Conservation (phyloP, 306 rosid genomes). For the Potentilla sterilis region DNA sequence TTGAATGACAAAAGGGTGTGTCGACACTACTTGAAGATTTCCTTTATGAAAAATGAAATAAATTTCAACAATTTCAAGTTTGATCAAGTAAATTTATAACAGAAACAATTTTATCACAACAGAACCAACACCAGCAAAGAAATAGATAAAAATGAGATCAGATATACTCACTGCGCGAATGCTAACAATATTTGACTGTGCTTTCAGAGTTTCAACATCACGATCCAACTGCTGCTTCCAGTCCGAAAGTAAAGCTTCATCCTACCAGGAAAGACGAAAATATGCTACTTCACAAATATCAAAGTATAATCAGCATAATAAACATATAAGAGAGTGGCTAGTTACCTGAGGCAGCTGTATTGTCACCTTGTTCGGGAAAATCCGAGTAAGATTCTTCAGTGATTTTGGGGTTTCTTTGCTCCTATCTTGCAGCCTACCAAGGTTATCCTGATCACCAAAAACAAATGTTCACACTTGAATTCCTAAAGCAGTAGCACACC, state of each 20-base stretch:
- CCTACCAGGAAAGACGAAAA: constrained; percentile 38
- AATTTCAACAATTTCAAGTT: neutral
- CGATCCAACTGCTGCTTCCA: constrained; percentile 89
- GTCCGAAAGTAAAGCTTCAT: constrained; percentile 68
- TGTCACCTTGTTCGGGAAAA: constrained; percentile 85
- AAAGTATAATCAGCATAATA: constrained; percentile 12
- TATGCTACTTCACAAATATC: constrained; percentile 13
- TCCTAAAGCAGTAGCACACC: neutral
- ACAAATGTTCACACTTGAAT: constrained; percentile 13
- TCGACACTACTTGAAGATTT: neutral
- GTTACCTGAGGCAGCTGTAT: constrained; percentile 88
- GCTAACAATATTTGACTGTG: constrained; percentile 66
- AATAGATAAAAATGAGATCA: constrained; percentile 11
- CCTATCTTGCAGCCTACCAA: constrained; percentile 75
- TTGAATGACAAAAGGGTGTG: neutral
- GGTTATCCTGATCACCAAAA: constrained; percentile 60
- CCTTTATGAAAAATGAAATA: neutral
- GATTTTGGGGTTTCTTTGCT: constrained; percentile 83
- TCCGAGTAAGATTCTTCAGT: constrained; percentile 70
- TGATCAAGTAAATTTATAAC: neutral
- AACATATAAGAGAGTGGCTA: constrained; percentile 8
- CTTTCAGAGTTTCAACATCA: constrained; percentile 82
- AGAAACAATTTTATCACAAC: too few species aligned
- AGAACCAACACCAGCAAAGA: neutral
- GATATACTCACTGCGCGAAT: constrained; percentile 63